These are phyloP conservation scores for Sporothrix pseudoabietina DNA, from an alignment of 2,329 filamentous ascomycete species.

Conservation along the genomic window DNA sequence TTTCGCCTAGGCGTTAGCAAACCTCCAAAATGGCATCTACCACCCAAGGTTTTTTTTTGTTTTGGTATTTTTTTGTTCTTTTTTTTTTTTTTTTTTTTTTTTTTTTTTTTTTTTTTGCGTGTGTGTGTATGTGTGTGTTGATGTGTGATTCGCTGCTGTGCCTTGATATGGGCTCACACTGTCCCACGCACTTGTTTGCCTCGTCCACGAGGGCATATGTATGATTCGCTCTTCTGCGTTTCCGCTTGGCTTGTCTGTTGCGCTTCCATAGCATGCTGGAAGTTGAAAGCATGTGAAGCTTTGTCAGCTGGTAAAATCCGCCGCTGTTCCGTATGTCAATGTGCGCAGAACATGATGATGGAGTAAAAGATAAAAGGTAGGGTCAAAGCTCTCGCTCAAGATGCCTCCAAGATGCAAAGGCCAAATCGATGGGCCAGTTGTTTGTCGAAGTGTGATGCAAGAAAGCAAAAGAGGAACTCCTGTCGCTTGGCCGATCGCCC, in stretches of 20 bases:
- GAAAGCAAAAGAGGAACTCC: background rate
- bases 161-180: background rate
- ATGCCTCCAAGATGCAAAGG: background rate
- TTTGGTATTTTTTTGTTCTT: slow-evolving; percentile 20
- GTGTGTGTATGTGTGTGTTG: slow-evolving; percentile 24
- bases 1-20: background rate
- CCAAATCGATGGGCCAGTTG: background rate
- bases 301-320: background rate
- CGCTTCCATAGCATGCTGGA: background rate
- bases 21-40: background rate
- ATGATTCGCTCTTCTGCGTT: background rate
- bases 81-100: slow-evolving; percentile 24
- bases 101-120: slow-evolving; percentile 28
- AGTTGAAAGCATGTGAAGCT: background rate
- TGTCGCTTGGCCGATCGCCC: background rate
- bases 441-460: background rate
- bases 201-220: background rate
- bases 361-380: background rate
- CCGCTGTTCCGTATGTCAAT: background rate
- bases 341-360: slow-evolving; percentile 1
- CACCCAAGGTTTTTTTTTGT: slow-evolving; percentile 6
- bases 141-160: slow-evolving; percentile 2
- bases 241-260: background rate
- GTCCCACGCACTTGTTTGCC: background rate
- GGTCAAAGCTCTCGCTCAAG: background rate